Evolutionary conservation across 495 filamentous ascomycete species (phyloP), one percentile per base, ranked within the genome.

Genomic region (Podospora anserina): DNA sequence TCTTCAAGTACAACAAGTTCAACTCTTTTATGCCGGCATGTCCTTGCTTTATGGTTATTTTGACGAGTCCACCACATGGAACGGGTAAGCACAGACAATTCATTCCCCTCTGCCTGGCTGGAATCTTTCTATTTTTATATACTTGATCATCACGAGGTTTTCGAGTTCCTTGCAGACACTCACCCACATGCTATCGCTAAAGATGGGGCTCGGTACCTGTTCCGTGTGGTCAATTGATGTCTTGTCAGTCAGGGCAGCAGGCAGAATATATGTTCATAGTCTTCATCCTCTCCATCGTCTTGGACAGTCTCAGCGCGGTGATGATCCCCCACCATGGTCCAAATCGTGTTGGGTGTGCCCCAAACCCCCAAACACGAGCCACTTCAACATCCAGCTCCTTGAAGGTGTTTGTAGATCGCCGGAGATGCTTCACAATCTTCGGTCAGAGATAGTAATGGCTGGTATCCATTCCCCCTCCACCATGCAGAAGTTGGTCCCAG

Each of bases 1-100:
- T 58, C n/a, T 5, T 26, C n/a, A 20, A 26, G 4, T 15, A 58
- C 55, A 58, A 5, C 55, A 58, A 15, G 18, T 58, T 26, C 55
- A 58, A 19, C 1, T 58, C n/a, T 18, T 18, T 19, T 39, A 65
- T 59, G 61, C 61, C 61, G 66, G 62, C 67, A 68, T 19, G 61
- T 55, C 39, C 39, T 49, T 49, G 39, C 39, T 49, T 49, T 49
- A 49, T 49, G 39, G 39, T 49, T 49, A 49, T 49, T 49, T 49
- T 13, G 39, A 49, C 13, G 9, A 49, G 39, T 49, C 39, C 39
- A 49, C 39, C 6, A 49, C 39, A 49, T 49, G 39, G 39, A 4
- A 1, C 39, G 39, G 39, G 39, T 49, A 49, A 49, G 39, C 39
- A 49, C 39, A 49, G 39, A 18, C 39, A 49, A 18, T 49, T 49